Conservation (phyloP, 164 flowering plant species). For the Tetrastigma voinierianum region DNA sequence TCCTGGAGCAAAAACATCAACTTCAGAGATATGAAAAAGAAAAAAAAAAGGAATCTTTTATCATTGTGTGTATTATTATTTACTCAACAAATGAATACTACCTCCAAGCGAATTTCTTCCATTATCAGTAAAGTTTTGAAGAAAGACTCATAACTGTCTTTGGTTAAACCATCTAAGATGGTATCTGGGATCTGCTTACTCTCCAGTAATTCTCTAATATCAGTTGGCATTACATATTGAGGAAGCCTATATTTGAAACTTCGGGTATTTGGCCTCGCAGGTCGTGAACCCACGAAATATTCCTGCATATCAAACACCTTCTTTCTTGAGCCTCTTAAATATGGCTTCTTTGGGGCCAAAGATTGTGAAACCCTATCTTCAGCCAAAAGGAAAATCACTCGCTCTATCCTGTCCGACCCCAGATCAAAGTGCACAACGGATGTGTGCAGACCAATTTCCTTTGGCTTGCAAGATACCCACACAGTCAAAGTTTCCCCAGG, state of each 20-base stretch:
- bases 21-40: background rate
- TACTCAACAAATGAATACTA: slow-evolving; percentile 9
- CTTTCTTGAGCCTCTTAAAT: slow-evolving; percentile 40
- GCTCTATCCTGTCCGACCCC: slow-evolving; percentile 62
- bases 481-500: slow-evolving; percentile 57
- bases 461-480: slow-evolving; percentile 89
- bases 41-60: background rate
- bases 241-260: slow-evolving; percentile 42
- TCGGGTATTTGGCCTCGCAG: slow-evolving; percentile 25
- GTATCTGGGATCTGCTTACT: slow-evolving; percentile 57
- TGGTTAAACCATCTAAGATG: slow-evolving; percentile 45
- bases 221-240: slow-evolving; percentile 49
- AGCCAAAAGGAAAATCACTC: slow-evolving; percentile 69
- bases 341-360: slow-evolving; percentile 60
- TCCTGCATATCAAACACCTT: slow-evolving; percentile 29
- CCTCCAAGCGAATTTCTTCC: slow-evolving; percentile 94
- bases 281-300: slow-evolving; percentile 54
- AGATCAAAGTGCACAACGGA: slow-evolving; percentile 68
- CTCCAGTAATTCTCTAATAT: slow-evolving; percentile 49
- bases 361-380: slow-evolving; percentile 74
- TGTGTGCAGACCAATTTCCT: slow-evolving; percentile 70
- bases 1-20: slow-evolving; percentile 44
- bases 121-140: slow-evolving; percentile 61
- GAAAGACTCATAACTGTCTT: slow-evolving; percentile 48
- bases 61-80: background rate